A percentile compares a stretch with the other conserved stretches of the same genome.
These are phyloP conservation scores for Cutaneotrichosporon daszewskae DNA, from an alignment of 1,284 basidiomycete species.

Conservation along the genomic window DNA sequence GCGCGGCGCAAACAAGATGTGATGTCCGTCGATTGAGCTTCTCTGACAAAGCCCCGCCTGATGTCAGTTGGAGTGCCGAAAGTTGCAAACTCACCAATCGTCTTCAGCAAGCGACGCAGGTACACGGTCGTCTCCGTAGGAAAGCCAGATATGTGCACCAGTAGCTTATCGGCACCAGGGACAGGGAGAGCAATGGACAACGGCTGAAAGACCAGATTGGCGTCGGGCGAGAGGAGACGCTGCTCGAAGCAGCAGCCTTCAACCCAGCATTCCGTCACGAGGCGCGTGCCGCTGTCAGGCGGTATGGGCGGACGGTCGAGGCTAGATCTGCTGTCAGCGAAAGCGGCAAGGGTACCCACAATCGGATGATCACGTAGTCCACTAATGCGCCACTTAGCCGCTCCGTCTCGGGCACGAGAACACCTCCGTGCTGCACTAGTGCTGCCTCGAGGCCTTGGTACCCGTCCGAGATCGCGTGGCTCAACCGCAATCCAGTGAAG, in stretches of 20 bases:
- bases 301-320: too few relatives aligned
- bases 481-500: conserved; percentile 36
- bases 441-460: conserved; percentile 33
- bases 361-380: conserved; percentile 40
- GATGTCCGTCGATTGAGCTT: conserved; percentile 33
- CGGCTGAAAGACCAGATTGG: conserved; percentile 38
- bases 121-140: conserved; percentile 29
- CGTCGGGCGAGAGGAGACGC: conserved; percentile 27
- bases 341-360: conserved; percentile 30
- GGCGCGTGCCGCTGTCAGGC: conserved; percentile 3
- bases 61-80: neutral
- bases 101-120: conserved; percentile 31
- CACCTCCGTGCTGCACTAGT: conserved; percentile 27
- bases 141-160: conserved; percentile 40
- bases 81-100: conserved; percentile 26
- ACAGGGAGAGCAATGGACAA: conserved; percentile 33
- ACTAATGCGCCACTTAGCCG: conserved; percentile 28
- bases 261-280: conserved; percentile 47
- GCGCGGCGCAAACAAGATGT: conserved; percentile 32
- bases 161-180: conserved; percentile 16
- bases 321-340: neutral
- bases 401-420: conserved; percentile 28
- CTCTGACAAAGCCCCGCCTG: conserved; percentile 28
- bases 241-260: conserved; percentile 41
- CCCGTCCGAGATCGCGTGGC: conserved; percentile 34